Conservation (phyloP, 805 yeast genomes). For the Suhomyces emberorum region DNA sequence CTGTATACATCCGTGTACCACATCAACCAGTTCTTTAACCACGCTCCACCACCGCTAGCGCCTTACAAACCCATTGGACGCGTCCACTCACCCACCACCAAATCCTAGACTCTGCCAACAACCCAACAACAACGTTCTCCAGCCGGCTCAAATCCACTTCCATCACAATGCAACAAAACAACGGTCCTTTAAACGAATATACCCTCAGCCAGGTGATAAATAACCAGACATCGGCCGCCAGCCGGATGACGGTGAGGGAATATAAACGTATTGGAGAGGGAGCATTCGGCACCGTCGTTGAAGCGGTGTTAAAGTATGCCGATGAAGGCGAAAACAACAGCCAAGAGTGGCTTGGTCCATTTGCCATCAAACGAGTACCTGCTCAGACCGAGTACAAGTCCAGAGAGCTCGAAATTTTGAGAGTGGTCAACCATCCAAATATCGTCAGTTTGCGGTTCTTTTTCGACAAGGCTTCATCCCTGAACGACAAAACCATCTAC, state of each 20-base stretch:
- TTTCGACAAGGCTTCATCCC: constrained; percentile 62
- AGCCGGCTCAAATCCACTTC: too few species aligned
- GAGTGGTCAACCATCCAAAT: constrained; percentile 77
- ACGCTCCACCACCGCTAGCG: too few species aligned
- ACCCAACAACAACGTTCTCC: too few species aligned
- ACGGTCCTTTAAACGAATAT: constrained; percentile 26
- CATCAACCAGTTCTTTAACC: too few species aligned
- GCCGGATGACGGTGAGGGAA: constrained; percentile 67
- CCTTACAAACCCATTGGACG: too few species aligned
- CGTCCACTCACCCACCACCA: too few species aligned
- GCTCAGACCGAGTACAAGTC: constrained; percentile 86
- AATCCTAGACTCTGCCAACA: too few species aligned
- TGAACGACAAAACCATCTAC: constrained; percentile 57
- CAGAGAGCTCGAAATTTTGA: constrained; percentile 72
- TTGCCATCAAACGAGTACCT: constrained; percentile 80
- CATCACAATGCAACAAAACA: constrained; percentile 6
- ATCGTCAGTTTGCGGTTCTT: constrained; percentile 66
- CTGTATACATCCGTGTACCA: too few species aligned
- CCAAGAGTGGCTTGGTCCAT: constrained; percentile 67
- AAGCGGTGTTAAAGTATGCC: constrained; percentile 52
- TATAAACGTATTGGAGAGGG: constrained; percentile 80
- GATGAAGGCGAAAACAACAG: constrained; percentile 10
- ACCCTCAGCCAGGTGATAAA: constrained; percentile 50
- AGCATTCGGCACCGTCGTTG: constrained; percentile 82
- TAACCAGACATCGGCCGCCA: constrained; percentile 48